Evolutionary conservation across 768 basidiomycete genomes (phyloP).

Genomic region (Hygrophorus pudorinus): DNA sequence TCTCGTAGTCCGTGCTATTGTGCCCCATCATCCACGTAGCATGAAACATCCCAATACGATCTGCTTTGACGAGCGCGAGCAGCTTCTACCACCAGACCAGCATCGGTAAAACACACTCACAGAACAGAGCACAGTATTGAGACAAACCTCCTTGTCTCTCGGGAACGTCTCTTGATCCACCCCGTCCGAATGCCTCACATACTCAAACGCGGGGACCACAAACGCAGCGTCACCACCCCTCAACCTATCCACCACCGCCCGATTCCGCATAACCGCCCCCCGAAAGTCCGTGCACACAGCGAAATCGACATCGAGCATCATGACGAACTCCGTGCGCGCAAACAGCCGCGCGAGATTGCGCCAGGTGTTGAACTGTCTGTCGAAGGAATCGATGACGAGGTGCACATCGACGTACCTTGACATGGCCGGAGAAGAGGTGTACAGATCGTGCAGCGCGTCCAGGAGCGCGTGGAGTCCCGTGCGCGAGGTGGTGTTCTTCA

Average conservation of each 20-base stretch:
- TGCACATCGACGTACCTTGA: constrained; percentile 71
- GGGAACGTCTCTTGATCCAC: constrained; percentile 53
- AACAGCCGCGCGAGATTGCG: constrained; percentile 79
- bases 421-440: constrained; percentile 58
- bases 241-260: constrained; percentile 35
- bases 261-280: constrained; percentile 36
- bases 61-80: constrained; percentile 42
- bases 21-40: constrained; percentile 71
- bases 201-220: constrained; percentile 84
- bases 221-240: constrained; percentile 56
- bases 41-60: constrained; percentile 68
- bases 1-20: constrained; percentile 68
- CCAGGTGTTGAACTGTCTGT: constrained; percentile 86
- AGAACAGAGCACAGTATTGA: background rate
- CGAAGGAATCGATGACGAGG: constrained; percentile 72
- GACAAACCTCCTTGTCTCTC: constrained; percentile 50
- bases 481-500: constrained; percentile 41
- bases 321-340: constrained; percentile 73
- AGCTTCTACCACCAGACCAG: constrained; percentile 32
- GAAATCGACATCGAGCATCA: constrained; percentile 92
- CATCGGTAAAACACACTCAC: background rate
- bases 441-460: constrained; percentile 53
- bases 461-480: constrained; percentile 34
- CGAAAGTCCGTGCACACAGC: constrained; percentile 77
- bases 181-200: constrained; percentile 54